These are phyloP conservation scores for Begonia masoniana DNA, from an alignment of 306 rosid genomes.

Conservation along the genomic window DNA sequence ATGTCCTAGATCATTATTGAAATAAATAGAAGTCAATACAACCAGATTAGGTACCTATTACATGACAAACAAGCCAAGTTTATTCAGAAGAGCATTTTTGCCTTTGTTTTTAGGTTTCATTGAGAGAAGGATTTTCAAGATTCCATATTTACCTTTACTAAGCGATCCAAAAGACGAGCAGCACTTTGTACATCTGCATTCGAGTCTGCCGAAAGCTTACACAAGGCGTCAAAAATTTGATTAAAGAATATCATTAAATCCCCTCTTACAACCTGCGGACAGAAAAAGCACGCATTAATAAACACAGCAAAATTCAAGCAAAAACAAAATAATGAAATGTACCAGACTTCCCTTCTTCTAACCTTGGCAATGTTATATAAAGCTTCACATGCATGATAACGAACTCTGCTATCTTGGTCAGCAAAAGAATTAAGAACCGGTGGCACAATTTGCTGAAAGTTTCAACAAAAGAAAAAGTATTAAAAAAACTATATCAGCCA, in stretches of 20 bases:
- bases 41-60: slow-evolving; percentile 5
- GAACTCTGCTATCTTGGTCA: slow-evolving; percentile 98
- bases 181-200: slow-evolving; percentile 97
- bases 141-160: slow-evolving; percentile 59
- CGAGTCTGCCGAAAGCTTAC: slow-evolving; percentile 97
- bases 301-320: slow-evolving; percentile 11
- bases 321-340: slow-evolving; percentile 2
- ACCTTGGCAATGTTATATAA: slow-evolving; percentile 97
- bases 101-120: slow-evolving; percentile 1
- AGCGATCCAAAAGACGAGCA: slow-evolving; percentile 94
- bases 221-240: slow-evolving; percentile 92
- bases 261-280: slow-evolving; percentile 92
- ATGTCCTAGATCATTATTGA: slow-evolving; percentile 71
- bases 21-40: slow-evolving; percentile 18
- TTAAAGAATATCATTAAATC: slow-evolving; percentile 93
- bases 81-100: neutral
- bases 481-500: too few species aligned
- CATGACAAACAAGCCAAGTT: slow-evolving; percentile 13
- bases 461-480: neutral
- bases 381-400: slow-evolving; percentile 98
- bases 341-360: slow-evolving; percentile 22
- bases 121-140: slow-evolving; percentile 5
- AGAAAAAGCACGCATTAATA: slow-evolving; percentile 23
- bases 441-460: slow-evolving; percentile 81
- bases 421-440: slow-evolving; percentile 81